Evolutionary conservation across 1,284 basidiomycete genomes (phyloP).

Genomic region (Butyriboletus appendiculatus): DNA sequence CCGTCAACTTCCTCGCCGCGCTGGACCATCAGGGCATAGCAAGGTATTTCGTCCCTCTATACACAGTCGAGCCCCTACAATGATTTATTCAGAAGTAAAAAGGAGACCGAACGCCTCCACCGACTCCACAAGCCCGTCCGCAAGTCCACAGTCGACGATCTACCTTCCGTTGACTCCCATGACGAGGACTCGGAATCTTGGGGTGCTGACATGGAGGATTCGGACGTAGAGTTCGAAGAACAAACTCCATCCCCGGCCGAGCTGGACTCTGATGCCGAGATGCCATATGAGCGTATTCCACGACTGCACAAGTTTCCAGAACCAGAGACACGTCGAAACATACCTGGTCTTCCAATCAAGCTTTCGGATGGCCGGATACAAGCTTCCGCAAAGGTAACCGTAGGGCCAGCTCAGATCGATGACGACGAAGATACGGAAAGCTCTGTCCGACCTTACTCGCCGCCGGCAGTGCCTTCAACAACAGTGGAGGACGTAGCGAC

Average conservation of each 20-base stretch:
- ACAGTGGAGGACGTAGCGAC: conserved; percentile 71
- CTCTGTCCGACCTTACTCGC: conserved; percentile 24
- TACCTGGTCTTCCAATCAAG: conserved; percentile 84
- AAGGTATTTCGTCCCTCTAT: conserved; percentile 46
- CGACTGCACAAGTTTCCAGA: conserved; percentile 52
- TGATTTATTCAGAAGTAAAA: conserved; percentile 67
- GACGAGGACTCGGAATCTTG: conserved; percentile 58
- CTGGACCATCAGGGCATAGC: conserved; percentile 73
- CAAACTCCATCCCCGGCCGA: conserved; percentile 16
- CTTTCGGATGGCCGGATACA: conserved; percentile 77
- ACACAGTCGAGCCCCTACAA: conserved; percentile 1
- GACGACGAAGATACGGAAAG: conserved; percentile 43
- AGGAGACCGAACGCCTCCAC: conserved; percentile 66
- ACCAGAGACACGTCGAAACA: conserved; percentile 46
- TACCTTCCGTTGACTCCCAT: conserved; percentile 67
- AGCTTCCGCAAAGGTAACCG: conserved; percentile 50
- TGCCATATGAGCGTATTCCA: conserved; percentile 66
- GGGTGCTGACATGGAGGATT: conserved; percentile 47
- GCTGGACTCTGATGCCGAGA: conserved; percentile 64
- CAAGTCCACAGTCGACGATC: conserved; percentile 49
- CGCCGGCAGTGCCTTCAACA: conserved; percentile 19
- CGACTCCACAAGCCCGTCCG: conserved; percentile 61
- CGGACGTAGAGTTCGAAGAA: conserved; percentile 23
- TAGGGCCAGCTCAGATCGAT: conserved; percentile 36
- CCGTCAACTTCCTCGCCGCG: conserved; percentile 57